Evolutionary conservation across 2,329 filamentous ascomycete species (phyloP).

Genomic region (Phyllosticta capitalensis): DNA sequence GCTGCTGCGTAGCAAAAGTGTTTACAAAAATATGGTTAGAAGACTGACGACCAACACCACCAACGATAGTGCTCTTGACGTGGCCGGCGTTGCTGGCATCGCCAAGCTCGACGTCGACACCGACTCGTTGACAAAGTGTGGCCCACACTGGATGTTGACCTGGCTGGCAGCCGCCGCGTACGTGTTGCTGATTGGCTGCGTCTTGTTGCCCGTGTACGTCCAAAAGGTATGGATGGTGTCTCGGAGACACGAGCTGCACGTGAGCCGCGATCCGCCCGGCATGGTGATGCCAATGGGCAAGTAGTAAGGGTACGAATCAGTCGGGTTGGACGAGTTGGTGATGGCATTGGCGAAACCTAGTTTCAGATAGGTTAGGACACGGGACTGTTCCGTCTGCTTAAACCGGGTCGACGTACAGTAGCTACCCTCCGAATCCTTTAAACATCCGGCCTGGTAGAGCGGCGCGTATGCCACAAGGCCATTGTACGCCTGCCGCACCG

Average conservation of each 20-base stretch:
- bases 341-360: conserved; percentile 67
- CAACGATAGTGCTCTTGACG: neutral
- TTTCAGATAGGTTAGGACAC: neutral
- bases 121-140: conserved; percentile 43
- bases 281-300: conserved; percentile 68
- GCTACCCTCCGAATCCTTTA: conserved; percentile 54
- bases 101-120: conserved; percentile 32
- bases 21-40: conserved; percentile 1
- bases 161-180: conserved; percentile 64
- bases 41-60: conserved; percentile 3
- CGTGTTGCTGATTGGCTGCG: conserved; percentile 55
- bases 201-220: conserved; percentile 54
- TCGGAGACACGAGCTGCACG: conserved; percentile 65
- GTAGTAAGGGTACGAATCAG: conserved; percentile 75
- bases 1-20: neutral
- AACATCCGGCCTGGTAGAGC: conserved; percentile 71
- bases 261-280: conserved; percentile 57
- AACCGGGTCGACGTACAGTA: conserved; percentile 49
- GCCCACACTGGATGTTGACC: conserved; percentile 57
- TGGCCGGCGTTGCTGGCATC: neutral
- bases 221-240: conserved; percentile 77
- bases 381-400: neutral
- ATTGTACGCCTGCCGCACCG: conserved; percentile 64
- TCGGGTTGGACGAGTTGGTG: conserved; percentile 57
- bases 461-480: conserved; percentile 69